These are phyloP conservation scores for Pythium biforme DNA, from an alignment of 352 stramenopile species.

Conservation along the genomic window DNA sequence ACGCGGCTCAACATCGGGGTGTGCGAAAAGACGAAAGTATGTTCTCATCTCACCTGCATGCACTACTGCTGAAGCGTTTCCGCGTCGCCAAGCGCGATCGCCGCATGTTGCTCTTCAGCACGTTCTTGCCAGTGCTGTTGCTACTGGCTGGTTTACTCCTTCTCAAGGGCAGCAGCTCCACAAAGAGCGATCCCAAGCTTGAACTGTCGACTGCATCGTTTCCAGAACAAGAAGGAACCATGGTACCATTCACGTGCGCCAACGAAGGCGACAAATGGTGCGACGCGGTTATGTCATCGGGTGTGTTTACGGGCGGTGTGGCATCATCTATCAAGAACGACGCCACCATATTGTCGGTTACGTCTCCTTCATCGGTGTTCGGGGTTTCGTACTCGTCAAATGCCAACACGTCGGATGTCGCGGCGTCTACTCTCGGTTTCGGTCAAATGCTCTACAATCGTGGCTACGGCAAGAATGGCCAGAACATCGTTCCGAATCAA, in stretches of 20 bases:
- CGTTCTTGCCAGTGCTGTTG: conserved; percentile 66
- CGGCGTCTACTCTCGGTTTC: conserved; percentile 38
- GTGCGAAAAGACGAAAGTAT: conserved; percentile 33
- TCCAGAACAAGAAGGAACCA: conserved; percentile 23
- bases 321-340: conserved; percentile 19
- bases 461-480: conserved; percentile 22
- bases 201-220: conserved; percentile 35
- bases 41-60: conserved; percentile 83
- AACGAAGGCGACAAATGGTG: conserved; percentile 36
- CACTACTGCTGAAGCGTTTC: conserved; percentile 84
- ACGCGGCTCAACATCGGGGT: background rate
- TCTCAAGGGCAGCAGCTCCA: conserved; percentile 34
- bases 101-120: conserved; percentile 70
- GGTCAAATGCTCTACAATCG: conserved; percentile 49
- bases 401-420: conserved; percentile 39
- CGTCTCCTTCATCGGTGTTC: conserved; percentile 47
- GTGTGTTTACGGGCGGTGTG: conserved; percentile 31
- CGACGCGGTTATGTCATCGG: conserved; percentile 29
- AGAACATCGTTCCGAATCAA: conserved; percentile 17
- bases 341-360: conserved; percentile 19
- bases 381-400: conserved; percentile 46
- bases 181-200: conserved; percentile 33
- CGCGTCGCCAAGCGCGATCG: conserved; percentile 88
- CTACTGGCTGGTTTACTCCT: conserved; percentile 69
- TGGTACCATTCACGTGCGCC: conserved; percentile 44